A percentile compares a stretch with the other conserved stretches of the same genome.
phyloP scores from a whole-genome alignment of 768 basidiomycete genomes.

The Psilocybe cyanescens region DNA sequence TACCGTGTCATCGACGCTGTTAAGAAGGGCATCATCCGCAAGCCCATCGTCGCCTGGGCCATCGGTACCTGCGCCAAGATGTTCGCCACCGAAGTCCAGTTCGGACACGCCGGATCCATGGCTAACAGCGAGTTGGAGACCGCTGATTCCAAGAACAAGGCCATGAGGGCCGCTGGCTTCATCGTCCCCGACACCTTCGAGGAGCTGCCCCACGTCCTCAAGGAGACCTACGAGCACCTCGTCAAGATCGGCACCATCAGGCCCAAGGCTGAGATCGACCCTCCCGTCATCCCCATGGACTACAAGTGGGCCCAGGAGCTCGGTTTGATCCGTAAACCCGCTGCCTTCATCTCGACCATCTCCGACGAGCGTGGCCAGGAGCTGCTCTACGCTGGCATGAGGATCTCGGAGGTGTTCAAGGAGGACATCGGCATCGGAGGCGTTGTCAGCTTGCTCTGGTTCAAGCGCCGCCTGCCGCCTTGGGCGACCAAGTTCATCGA shows the following conservation, averaged over 20 bases:
- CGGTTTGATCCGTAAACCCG: constrained; percentile 97
- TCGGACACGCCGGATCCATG: constrained; percentile 98
- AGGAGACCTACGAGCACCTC: constrained; percentile 84
- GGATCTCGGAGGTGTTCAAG: constrained; percentile 98
- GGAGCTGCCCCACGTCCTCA: constrained; percentile 85
- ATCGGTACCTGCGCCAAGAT: constrained; percentile 99
- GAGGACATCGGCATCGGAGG: constrained; percentile 96
- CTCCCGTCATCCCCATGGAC: constrained; percentile 99
- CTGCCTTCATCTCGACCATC: constrained; percentile 98
- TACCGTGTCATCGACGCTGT: constrained; percentile 99
- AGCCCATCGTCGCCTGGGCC: constrained; percentile 99
- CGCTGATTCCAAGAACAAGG: constrained; percentile 95
- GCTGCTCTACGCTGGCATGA: constrained; percentile 97
- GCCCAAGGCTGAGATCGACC: constrained; percentile 79
- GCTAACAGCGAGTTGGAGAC: constrained; percentile 98
- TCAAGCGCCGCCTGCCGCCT: constrained; percentile 91
- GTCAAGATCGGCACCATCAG: constrained; percentile 69
- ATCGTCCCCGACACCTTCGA: constrained; percentile 98
- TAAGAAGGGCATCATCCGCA: constrained; percentile 90
- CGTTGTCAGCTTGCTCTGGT: constrained; percentile 96
- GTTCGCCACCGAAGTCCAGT: constrained; percentile 99
- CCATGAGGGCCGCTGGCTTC: constrained; percentile 95
- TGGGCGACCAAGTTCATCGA: constrained; percentile 99
- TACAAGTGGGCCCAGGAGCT: constrained; percentile 99
- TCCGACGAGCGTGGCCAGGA: constrained; percentile 99